Percentiles rank a stretch among this genome's conserved stretches.
These are phyloP conservation scores for Phytophthora nicotianae DNA, from an alignment of 352 stramenopile species.

Conservation along the genomic window DNA sequence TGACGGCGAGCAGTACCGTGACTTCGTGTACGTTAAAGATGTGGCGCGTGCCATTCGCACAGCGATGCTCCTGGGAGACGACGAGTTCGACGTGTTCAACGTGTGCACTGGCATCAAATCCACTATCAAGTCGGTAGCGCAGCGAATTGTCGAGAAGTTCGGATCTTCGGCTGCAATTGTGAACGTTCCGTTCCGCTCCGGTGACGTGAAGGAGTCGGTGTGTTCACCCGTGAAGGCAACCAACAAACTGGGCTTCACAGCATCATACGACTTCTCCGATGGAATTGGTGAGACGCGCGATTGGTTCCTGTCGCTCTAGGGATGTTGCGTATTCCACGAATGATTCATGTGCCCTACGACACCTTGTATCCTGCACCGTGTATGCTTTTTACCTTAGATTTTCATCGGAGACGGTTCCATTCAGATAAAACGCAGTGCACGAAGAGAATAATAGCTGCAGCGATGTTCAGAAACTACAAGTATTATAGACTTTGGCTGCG, in stretches of 20 bases:
- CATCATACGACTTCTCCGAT: slow-evolving; percentile 64
- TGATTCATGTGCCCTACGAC: slow-evolving; percentile 15
- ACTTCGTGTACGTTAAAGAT: slow-evolving; percentile 90
- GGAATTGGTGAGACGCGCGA: slow-evolving; percentile 78
- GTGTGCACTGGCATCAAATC: slow-evolving; percentile 84
- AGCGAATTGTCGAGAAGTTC: slow-evolving; percentile 76
- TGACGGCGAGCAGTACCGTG: slow-evolving; percentile 78
- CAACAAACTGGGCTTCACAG: slow-evolving; percentile 76
- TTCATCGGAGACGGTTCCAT: slow-evolving; percentile 19
- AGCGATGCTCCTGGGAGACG: slow-evolving; percentile 69
- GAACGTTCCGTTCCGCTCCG: slow-evolving; percentile 70
- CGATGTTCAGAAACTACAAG: slow-evolving; percentile 11
- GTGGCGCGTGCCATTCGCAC: slow-evolving; percentile 80
- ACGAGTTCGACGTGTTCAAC: slow-evolving; percentile 86
- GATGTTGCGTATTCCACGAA: not conserved
- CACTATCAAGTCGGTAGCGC: slow-evolving; percentile 62
- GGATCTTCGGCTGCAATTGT: slow-evolving; percentile 67
- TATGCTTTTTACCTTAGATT: slow-evolving; percentile 30
- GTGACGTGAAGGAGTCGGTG: slow-evolving; percentile 84
- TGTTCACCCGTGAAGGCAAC: slow-evolving; percentile 69
- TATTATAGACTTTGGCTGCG: not conserved
- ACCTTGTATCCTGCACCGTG: slow-evolving; percentile 21
- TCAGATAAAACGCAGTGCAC: slow-evolving; percentile 11
- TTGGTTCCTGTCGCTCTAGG: slow-evolving; percentile 68
- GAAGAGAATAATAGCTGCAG: slow-evolving; percentile 1